Percentiles rank a stretch among this genome's conserved stretches.
phyloP scores from a whole-genome alignment of 2,329 filamentous ascomycete species.

The Cladosporium sp. region DNA sequence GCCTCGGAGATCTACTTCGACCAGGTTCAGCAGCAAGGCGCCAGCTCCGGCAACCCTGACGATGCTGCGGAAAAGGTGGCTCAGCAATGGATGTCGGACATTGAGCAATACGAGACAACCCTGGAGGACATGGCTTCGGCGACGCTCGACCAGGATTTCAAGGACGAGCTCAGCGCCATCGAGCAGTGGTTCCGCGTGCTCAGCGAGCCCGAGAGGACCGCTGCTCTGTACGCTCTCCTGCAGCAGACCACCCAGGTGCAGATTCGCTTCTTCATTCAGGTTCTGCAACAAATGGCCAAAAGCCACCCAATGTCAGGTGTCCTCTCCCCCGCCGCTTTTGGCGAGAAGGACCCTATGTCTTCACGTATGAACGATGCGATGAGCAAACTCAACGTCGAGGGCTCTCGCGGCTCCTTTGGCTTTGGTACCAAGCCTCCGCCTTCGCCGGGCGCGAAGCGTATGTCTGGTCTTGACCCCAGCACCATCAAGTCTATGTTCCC shows the following conservation, averaged over 20 bases:
- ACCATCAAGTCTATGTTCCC: conserved; percentile 99
- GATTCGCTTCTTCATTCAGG: conserved; percentile 98
- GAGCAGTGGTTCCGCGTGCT: conserved; percentile 99
- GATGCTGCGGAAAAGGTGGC: conserved; percentile 91
- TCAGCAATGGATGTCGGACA: conserved; percentile 98
- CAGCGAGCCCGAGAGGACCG: conserved; percentile 93
- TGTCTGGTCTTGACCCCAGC: conserved; percentile 87
- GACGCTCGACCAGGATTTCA: conserved; percentile 98
- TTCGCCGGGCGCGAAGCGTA: conserved; percentile 77
- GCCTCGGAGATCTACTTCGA: conserved; percentile 92
- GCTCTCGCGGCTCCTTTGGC: conserved; percentile 78
- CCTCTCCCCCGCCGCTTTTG: conserved; percentile 87
- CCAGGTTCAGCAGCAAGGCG: conserved; percentile 64
- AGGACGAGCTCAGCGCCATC: conserved; percentile 97
- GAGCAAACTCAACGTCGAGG: conserved; percentile 87
- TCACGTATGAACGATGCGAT: conserved; percentile 94
- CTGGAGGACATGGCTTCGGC: conserved; percentile 98
- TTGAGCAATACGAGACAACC: conserved; percentile 98
- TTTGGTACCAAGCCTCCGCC: conserved; percentile 63
- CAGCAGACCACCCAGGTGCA: conserved; percentile 99
- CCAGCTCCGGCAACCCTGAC: conserved; percentile 65
- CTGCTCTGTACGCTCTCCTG: conserved; percentile 87
- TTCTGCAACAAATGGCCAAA: conserved; percentile 98
- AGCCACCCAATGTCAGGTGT: conserved; percentile 96
- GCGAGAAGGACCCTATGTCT: conserved; percentile 96